Evolutionary conservation across 768 basidiomycete species (phyloP).

Genomic region (Xerocomus brunneocitrinus): DNA sequence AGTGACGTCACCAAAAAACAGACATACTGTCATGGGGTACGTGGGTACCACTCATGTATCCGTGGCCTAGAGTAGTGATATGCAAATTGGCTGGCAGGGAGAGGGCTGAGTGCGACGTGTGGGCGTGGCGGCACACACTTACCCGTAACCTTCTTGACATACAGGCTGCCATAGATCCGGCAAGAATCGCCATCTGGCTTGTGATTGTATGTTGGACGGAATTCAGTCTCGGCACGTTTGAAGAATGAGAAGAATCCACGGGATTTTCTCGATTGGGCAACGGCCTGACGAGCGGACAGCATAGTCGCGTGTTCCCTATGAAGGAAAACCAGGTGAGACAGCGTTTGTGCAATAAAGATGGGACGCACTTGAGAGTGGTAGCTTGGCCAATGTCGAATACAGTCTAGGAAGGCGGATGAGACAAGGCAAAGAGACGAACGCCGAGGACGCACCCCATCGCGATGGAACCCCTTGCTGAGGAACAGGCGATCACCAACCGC

Average conservation of each 20-base stretch:
- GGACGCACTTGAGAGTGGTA: constrained; percentile 53
- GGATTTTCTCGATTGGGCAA: constrained; percentile 69
- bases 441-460: constrained; percentile 67
- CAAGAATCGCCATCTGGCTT: constrained; percentile 71
- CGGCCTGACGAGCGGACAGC: constrained; percentile 65
- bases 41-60: constrained; percentile 83
- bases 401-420: constrained; percentile 41
- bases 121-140: constrained; percentile 3
- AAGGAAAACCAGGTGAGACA: background rate
- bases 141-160: constrained; percentile 90
- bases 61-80: constrained; percentile 91
- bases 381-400: constrained; percentile 82
- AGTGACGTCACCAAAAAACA: background rate
- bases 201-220: constrained; percentile 72
- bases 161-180: constrained; percentile 76
- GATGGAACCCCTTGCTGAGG: constrained; percentile 71
- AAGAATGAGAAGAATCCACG: constrained; percentile 69
- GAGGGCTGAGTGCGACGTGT: background rate
- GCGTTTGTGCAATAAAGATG: background rate
- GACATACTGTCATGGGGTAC: constrained; percentile 79
- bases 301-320: constrained; percentile 57
- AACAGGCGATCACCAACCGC: constrained; percentile 90
- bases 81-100: constrained; percentile 74
- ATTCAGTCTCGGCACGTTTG: constrained; percentile 39
- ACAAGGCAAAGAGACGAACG: background rate